phyloP scores from a whole-genome alignment of 2,329 filamentous ascomycete genomes.

The Microdochium trichocladiopsis region DNA sequence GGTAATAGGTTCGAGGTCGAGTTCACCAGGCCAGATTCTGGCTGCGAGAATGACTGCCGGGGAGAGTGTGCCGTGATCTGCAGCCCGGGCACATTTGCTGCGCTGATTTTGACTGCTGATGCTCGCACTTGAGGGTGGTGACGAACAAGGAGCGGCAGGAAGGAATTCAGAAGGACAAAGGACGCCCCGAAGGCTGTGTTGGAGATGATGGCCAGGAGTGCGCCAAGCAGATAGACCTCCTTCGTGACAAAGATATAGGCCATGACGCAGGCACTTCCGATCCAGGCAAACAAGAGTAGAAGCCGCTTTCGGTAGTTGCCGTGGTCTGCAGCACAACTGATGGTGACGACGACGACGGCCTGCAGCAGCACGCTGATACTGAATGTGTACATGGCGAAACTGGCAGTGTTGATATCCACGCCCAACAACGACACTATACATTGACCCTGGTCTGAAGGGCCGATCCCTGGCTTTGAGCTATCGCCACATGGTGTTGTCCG shows the following conservation, averaged over 20 bases:
- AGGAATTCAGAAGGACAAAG: slow-evolving; percentile 93
- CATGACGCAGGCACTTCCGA: slow-evolving; percentile 80
- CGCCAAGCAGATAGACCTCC: slow-evolving; percentile 71
- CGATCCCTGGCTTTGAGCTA: slow-evolving; percentile 41
- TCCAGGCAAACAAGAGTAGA: slow-evolving; percentile 75
- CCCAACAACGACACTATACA: slow-evolving; percentile 81
- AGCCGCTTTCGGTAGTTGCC: slow-evolving; percentile 87
- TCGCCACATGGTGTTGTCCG: slow-evolving; percentile 66
- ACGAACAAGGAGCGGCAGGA: slow-evolving; percentile 82
- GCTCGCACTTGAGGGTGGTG: slow-evolving; percentile 58
- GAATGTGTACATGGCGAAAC: slow-evolving; percentile 98
- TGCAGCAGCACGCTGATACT: slow-evolving; percentile 86
- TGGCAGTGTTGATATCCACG: slow-evolving; percentile 86
- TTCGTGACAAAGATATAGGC: slow-evolving; percentile 74
- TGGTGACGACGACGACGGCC: slow-evolving; percentile 85
- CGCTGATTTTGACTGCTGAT: slow-evolving; percentile 11
- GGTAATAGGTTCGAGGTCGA: slow-evolving; percentile 41
- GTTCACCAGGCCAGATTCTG: slow-evolving; percentile 19
- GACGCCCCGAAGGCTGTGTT: slow-evolving; percentile 94
- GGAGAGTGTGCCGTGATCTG: slow-evolving; percentile 9
- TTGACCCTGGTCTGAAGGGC: slow-evolving; percentile 46
- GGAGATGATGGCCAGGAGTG: slow-evolving; percentile 77
- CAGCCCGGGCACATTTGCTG: slow-evolving; percentile 19
- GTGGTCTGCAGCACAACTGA: slow-evolving; percentile 93
- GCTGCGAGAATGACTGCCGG: background rate